Base-by-base conservation (phyloP, 2,329 filamentous ascomycete species). In the Dendryphion nanum region DNA sequence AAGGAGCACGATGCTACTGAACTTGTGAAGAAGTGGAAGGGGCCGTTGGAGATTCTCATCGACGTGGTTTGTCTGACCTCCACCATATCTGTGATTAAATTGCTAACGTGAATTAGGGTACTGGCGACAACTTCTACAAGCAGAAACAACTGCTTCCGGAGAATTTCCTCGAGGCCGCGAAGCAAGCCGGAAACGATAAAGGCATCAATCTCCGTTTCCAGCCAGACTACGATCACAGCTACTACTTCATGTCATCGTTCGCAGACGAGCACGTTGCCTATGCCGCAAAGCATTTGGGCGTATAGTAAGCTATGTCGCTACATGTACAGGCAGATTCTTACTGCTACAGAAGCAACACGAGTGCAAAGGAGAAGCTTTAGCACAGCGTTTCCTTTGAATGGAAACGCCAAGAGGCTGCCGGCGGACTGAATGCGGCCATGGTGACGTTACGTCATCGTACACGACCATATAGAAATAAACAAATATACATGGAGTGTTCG, bases 121-220 rank as follows among this genome's bases (percentile, higher is more conserved):
- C 89, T 4, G 89, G 81, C 17, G 93, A 98, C 74, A 89, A 91
- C 69, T 98, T 97, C 68, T 97, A 97, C 73, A 91, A 95, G 74
- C 83, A 94, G 66, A 81, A 82, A 32, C 93, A 98, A 69, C 76
- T 98, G 40, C 77, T 97, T 29, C 93, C 91, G 0, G 93, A 98
- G 76, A 97, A 97, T 68, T 82, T 98, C 37, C 80, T 85, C 50
- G 77, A 81, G 56, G 90, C 86, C 10, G 89, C 83, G 42, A 83
- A 87, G 70, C 82, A 85, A 50, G 79, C 81, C 18, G 88, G 88
- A 15, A 76, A 89, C 36, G 71, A 75, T 44, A 74, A 79, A 42
- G 86, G 85, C 7, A 71, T 96, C 46, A 80, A 80, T 37, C 70
- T 97, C 47, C 80, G 91, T 57, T 93, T 91, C 74, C 91, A 95